Percentiles rank a stretch among this genome's conserved stretches.
These are phyloP conservation scores for Helicocarpus griseus DNA, from an alignment of 2,329 filamentous ascomycete species.

Conservation along the genomic window DNA sequence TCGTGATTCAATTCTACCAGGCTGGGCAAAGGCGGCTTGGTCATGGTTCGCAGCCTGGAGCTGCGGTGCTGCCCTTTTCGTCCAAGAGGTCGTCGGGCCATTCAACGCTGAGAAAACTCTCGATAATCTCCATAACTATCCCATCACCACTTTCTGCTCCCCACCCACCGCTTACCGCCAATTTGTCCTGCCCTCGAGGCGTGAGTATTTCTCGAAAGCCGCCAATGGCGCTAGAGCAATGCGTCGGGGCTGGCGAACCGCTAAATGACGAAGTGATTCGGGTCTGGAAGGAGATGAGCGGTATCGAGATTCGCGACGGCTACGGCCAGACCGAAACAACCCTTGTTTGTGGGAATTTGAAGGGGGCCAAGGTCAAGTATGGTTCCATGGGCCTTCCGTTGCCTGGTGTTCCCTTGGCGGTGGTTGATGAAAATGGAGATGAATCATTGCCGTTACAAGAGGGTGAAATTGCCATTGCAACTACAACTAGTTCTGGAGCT, in stretches of 20 bases:
- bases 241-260: conserved; percentile 31
- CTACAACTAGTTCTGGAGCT: conserved; percentile 6
- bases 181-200: conserved; percentile 26
- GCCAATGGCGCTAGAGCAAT: conserved; percentile 26
- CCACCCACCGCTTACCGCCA: conserved; percentile 34
- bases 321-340: conserved; percentile 35
- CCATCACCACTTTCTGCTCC: conserved; percentile 34
- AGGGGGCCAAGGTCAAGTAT: conserved; percentile 23
- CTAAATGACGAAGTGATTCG: conserved; percentile 32
- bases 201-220: conserved; percentile 18
- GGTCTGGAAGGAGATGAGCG: conserved; percentile 26
- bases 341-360: conserved; percentile 31
- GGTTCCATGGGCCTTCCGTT: conserved; percentile 33
- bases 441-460: conserved; percentile 20
- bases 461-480: conserved; percentile 29
- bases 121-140: conserved; percentile 26
- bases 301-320: conserved; percentile 30
- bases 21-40: conserved; percentile 36
- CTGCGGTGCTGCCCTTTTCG: conserved; percentile 31
- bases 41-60: conserved; percentile 33
- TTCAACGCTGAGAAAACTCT: conserved; percentile 25
- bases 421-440: conserved; percentile 25
- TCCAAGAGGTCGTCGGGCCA: conserved; percentile 28
- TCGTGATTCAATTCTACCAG: conserved; percentile 5
- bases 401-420: conserved; percentile 27